These are phyloP conservation scores for Pyracantha coccinea DNA, from an alignment of 331 rosid species.

Conservation along the genomic window DNA sequence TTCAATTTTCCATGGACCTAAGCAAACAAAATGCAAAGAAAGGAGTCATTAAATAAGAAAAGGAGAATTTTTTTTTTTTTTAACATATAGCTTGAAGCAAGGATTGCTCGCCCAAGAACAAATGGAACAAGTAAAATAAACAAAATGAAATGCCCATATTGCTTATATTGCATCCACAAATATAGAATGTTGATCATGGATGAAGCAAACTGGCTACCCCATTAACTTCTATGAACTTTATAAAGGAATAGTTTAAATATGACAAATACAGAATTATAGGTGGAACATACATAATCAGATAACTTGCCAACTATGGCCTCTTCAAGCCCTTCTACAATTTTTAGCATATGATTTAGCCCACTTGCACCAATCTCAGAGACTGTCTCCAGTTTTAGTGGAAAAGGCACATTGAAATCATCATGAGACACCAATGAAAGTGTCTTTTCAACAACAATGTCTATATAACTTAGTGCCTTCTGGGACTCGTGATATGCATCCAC, in stretches of 20 bases:
- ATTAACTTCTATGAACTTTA: slow-evolving; percentile 8
- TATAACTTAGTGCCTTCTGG: slow-evolving; percentile 53
- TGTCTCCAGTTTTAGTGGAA: slow-evolving; percentile 64
- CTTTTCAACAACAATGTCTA: slow-evolving; percentile 47
- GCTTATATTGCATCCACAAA: background rate
- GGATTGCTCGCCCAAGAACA: background rate
- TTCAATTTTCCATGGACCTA: slow-evolving; percentile 46
- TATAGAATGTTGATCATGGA: background rate
- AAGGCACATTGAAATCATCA: slow-evolving; percentile 46
- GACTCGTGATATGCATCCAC: slow-evolving; percentile 44
- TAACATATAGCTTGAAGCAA: background rate
- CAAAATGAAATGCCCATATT: background rate
- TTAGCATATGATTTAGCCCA: slow-evolving; percentile 61
- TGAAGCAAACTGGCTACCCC: background rate
- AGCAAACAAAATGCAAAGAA: slow-evolving; percentile 16
- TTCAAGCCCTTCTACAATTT: slow-evolving; percentile 57
- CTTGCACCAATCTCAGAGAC: slow-evolving; percentile 62
- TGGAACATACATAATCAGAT: slow-evolving; percentile 42
- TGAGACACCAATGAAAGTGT: slow-evolving; percentile 41
- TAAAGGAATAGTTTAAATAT: background rate
- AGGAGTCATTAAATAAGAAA: background rate
- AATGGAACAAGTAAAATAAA: background rate
- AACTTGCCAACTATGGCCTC: slow-evolving; percentile 46
- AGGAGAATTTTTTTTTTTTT: background rate
- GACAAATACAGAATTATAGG: slow-evolving; percentile 14